Evolutionary conservation across 371 early-diverging fungal genomes (phyloP).

Genomic region (Mucor circinelloides): DNA sequence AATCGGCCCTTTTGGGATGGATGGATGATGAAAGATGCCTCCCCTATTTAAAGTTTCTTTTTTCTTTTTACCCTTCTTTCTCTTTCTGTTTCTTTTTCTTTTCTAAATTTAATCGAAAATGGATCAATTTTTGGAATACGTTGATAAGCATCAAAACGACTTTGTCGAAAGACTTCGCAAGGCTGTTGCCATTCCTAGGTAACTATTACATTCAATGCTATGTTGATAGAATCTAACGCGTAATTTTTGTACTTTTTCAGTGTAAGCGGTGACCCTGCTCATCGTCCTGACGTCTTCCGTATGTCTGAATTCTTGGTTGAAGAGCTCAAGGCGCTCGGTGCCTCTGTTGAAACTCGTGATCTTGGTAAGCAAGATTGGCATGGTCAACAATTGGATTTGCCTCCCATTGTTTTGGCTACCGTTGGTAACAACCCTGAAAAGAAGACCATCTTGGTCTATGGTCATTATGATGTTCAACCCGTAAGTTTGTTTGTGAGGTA

Average conservation of each 20-base stretch:
- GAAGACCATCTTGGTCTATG: constrained; percentile 95
- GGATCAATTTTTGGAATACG: constrained; percentile 69
- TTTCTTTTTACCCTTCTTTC: neutral
- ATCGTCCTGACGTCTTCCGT: constrained; percentile 84
- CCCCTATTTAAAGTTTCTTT: neutral
- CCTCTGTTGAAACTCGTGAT: constrained; percentile 65
- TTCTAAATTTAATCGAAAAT: constrained; percentile 14
- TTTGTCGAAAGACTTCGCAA: constrained; percentile 88
- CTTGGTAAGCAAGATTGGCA: constrained; percentile 88
- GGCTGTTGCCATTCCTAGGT: constrained; percentile 92
- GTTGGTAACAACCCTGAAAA: constrained; percentile 90
- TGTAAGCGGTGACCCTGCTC: constrained; percentile 77
- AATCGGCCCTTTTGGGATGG: neutral
- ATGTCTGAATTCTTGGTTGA: constrained; percentile 90
- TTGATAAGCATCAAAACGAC: constrained; percentile 78
- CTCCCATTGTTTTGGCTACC: constrained; percentile 91
- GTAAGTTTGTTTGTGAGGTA: constrained; percentile 29
- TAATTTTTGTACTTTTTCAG: constrained; percentile 41
- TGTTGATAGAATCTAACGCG: neutral
- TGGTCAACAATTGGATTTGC: constrained; percentile 77
- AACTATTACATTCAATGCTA: constrained; percentile 8
- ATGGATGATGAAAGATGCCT: neutral
- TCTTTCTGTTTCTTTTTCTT: constrained; percentile 13
- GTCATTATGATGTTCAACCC: constrained; percentile 96
- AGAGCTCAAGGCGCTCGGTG: constrained; percentile 80